A percentile compares a stretch with the other conserved stretches of the same genome.
These are phyloP conservation scores for Lasiodiplodia sp. DNA, from an alignment of 2,329 filamentous ascomycete genomes.

Conservation along the genomic window DNA sequence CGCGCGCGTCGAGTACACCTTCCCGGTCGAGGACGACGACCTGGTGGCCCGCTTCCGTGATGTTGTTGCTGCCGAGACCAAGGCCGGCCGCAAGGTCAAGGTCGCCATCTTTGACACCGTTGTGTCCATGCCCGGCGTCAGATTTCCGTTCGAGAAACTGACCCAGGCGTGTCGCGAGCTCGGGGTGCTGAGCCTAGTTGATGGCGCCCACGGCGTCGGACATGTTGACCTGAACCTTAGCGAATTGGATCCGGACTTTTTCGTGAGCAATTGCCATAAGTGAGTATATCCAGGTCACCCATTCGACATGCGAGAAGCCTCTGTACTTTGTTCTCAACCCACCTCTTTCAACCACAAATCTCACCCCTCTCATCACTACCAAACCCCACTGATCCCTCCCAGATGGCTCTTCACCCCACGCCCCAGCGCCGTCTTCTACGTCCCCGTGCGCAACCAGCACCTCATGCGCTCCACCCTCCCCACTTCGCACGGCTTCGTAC, in stretches of 20 bases:
- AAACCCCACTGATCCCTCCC: slow-evolving; percentile 15
- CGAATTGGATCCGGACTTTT: slow-evolving; percentile 79
- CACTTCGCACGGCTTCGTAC: slow-evolving; percentile 79
- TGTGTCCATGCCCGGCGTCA: slow-evolving; percentile 77
- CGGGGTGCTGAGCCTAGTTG: slow-evolving; percentile 75
- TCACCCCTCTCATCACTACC: background rate
- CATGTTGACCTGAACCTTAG: slow-evolving; percentile 75
- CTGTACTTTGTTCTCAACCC: background rate
- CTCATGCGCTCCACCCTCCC: slow-evolving; percentile 78
- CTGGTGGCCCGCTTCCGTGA: slow-evolving; percentile 68
- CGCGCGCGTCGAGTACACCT: slow-evolving; percentile 66
- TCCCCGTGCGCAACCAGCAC: slow-evolving; percentile 76
- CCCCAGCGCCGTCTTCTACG: slow-evolving; percentile 81
- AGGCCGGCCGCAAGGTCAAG: slow-evolving; percentile 67
- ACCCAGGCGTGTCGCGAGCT: slow-evolving; percentile 69
- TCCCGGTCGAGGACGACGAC: slow-evolving; percentile 74
- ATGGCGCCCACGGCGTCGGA: slow-evolving; percentile 86
- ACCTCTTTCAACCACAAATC: background rate
- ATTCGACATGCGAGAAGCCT: too few relatives aligned
- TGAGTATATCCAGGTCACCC: slow-evolving; percentile 32
- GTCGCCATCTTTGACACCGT: slow-evolving; percentile 83
- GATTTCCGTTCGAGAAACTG: slow-evolving; percentile 79
- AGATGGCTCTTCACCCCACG: slow-evolving; percentile 84
- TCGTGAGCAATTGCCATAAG: slow-evolving; percentile 87
- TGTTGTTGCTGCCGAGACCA: slow-evolving; percentile 62